Percentiles rank a stretch among this genome's conserved stretches.
These are phyloP conservation scores for Ascochyta lentis DNA, from an alignment of 2,329 filamentous ascomycete genomes.

Conservation along the genomic window DNA sequence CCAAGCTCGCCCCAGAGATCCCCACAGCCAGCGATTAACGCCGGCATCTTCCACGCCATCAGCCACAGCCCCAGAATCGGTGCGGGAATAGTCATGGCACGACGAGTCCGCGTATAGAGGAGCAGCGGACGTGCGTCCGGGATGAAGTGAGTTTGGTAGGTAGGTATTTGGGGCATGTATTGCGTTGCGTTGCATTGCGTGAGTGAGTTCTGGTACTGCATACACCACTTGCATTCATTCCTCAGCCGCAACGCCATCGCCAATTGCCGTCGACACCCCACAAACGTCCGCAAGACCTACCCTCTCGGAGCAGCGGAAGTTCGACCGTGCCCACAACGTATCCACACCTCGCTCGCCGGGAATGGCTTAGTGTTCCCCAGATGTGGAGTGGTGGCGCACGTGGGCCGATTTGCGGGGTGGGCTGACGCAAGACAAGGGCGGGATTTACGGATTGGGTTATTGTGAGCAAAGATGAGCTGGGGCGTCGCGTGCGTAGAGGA, in stretches of 20 bases:
- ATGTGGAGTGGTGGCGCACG: constrained; percentile 15
- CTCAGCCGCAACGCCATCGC: too few species aligned
- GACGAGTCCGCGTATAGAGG: not conserved
- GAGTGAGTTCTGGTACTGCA: too few species aligned
- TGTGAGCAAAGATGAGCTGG: not conserved
- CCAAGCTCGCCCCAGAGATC: not conserved
- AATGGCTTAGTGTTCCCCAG: constrained; percentile 6
- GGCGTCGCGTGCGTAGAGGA: not conserved
- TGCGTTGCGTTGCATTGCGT: too few species aligned
- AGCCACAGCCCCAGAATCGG: not conserved
- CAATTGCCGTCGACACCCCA: not conserved
- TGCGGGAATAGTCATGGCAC: constrained; percentile 2
- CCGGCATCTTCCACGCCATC: not conserved
- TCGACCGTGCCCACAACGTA: not conserved
- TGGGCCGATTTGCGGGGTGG: constrained; percentile 16
- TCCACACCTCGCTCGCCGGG: not conserved
- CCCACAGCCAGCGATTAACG: constrained; percentile 2
- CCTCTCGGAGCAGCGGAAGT: constrained; percentile 16
- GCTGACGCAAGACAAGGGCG: not conserved
- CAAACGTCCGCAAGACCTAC: not conserved
- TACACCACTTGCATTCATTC: too few species aligned
- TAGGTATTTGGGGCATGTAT: too few species aligned
- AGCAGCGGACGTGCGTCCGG: not conserved
- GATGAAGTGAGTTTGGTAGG: too few species aligned
- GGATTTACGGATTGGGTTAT: not conserved